Percentiles rank a stretch among this genome's conserved stretches.
These are phyloP conservation scores for Volvox carteri DNA, from an alignment of 163 green algal species.

Conservation along the genomic window DNA sequence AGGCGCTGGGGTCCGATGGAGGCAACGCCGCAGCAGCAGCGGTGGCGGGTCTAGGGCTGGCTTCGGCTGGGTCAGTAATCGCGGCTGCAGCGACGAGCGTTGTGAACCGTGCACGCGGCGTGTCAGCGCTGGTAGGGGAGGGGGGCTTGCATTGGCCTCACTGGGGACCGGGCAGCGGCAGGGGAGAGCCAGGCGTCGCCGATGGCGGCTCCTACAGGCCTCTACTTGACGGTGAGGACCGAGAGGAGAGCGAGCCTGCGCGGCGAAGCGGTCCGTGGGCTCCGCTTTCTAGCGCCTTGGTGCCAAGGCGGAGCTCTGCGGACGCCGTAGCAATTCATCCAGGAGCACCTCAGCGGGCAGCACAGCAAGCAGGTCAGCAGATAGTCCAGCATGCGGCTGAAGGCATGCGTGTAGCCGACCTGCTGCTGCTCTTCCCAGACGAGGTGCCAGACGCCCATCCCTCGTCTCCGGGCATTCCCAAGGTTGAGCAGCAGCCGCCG, in stretches of 20 bases:
- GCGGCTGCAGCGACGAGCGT: background rate
- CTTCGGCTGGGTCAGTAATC: background rate
- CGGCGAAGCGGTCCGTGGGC: background rate
- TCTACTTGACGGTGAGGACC: background rate
- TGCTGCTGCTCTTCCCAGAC: constrained; percentile 17
- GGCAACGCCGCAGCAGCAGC: background rate
- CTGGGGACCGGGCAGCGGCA: background rate
- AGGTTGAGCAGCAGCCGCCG: background rate
- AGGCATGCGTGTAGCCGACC: background rate
- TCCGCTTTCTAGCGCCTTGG: background rate
- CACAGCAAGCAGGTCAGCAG: constrained; percentile 4
- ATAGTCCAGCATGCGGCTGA: background rate
- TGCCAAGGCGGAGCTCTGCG: background rate
- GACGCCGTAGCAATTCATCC: background rate
- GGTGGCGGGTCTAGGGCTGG: no score
- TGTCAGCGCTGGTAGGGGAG: background rate
- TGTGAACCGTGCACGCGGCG: background rate
- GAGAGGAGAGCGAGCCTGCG: background rate
- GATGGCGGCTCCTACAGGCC: constrained; percentile 5
- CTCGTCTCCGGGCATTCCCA: background rate
- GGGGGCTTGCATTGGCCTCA: background rate
- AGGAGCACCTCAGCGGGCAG: background rate
- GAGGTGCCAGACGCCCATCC: background rate
- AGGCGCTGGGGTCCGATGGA: constrained; percentile 30
- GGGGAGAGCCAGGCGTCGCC: background rate